Evolutionary conservation across 2,329 filamentous ascomycete species (phyloP), one percentile per base, ranked within the genome.

Genomic region (Chaetomiaceae sp.): DNA sequence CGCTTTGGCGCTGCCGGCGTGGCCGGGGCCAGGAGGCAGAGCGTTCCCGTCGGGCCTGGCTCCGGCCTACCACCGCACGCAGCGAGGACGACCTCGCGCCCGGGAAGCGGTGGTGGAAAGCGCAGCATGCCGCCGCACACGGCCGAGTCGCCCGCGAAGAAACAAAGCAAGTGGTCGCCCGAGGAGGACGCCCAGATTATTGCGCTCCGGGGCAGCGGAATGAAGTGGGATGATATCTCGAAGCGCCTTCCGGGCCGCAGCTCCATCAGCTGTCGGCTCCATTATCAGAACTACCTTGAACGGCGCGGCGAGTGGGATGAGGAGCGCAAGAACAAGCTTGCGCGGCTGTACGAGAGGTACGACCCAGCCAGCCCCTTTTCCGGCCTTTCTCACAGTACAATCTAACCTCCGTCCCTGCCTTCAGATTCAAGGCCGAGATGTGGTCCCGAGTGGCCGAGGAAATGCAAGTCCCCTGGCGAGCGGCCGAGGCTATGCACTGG

Each of bases 201-300:
- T 59, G 87, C 94, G 65, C 78, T 97, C 52, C 81, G 91, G 48
- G 88, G 88, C 30, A 83, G 83, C 58, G 87, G 88, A 8, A 95
- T 96, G 88, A 97, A 97, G 64, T 97, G 91, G 93, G 91, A 97
- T 63, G 91, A 97, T 66, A 96, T 97, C 59, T 94, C 88, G 52
- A 94, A 91, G 70, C 80, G 84, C 45, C 72, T 97, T 40, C 90
- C 89, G 3, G 91, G 91, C 52, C 81, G 93, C 58, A 96, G 89
- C 67, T 84, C 89, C 47, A 96, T 96, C 60, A 95, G 89, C 58
- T 97, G 91, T 66, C 83, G 91, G 35, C 75, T 97, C 42, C 89
- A 95, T 62, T 97, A 96, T 65, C 91, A 97, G 61, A 98, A 98
- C 65, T 97, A 97, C 64, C 79, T 96, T 43, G 93, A 98, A 67